Percentiles rank a stretch among this genome's conserved stretches.
Evolutionary conservation across 2,329 filamentous ascomycete species (phyloP).

Genomic region (Xylaria hypoxylon): DNA sequence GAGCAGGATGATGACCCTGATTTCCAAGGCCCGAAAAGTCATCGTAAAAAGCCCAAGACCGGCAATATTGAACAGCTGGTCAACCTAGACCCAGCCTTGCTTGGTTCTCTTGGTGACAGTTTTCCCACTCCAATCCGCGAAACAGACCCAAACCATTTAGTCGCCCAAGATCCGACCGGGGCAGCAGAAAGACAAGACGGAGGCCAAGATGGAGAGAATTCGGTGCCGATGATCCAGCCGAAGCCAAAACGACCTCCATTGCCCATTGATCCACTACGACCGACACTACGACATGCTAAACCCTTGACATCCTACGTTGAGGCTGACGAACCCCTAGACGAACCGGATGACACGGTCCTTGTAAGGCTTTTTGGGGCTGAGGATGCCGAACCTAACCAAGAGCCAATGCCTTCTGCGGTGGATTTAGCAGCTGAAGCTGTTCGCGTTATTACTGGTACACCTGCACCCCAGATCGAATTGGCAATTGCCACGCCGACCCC

Average conservation of each 20-base stretch:
- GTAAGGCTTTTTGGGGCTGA: slow-evolving; percentile 40
- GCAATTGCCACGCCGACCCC: slow-evolving; percentile 37
- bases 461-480: slow-evolving; percentile 23
- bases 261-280: slow-evolving; percentile 58
- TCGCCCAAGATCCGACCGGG: slow-evolving; percentile 33
- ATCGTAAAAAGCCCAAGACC: slow-evolving; percentile 57
- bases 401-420: slow-evolving; percentile 49
- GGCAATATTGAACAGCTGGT: slow-evolving; percentile 54
- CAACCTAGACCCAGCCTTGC: slow-evolving; percentile 67
- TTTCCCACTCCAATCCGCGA: slow-evolving; percentile 42
- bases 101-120: slow-evolving; percentile 49
- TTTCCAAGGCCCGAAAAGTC: slow-evolving; percentile 59
- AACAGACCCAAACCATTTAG: slow-evolving; percentile 31
- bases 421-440: slow-evolving; percentile 57
- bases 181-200: slow-evolving; percentile 32
- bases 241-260: slow-evolving; percentile 46
- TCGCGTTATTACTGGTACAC: slow-evolving; percentile 47
- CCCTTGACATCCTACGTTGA: slow-evolving; percentile 65
- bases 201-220: slow-evolving; percentile 37
- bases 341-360: slow-evolving; percentile 56
- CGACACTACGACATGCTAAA: slow-evolving; percentile 64
- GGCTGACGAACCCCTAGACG: slow-evolving; percentile 59
- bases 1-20: slow-evolving; percentile 68
- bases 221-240: slow-evolving; percentile 26
- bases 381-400: slow-evolving; percentile 22